Percentiles rank a stretch among this genome's conserved stretches.
These are phyloP conservation scores for Berberis thunbergii DNA, from an alignment of 164 flowering plant genomes.

Conservation along the genomic window DNA sequence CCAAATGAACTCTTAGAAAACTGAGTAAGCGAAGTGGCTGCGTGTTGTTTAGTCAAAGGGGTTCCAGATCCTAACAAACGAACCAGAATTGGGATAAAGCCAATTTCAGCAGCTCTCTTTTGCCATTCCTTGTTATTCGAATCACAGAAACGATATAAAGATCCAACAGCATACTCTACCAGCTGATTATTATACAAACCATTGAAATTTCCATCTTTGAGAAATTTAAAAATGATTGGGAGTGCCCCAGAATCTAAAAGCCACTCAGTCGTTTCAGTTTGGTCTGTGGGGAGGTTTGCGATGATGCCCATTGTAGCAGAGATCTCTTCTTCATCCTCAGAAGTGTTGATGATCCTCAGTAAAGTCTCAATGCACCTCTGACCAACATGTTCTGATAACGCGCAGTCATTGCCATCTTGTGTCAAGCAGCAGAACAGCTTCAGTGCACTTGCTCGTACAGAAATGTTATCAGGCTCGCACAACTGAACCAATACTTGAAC, in stretches of 20 bases:
- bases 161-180: slow-evolving; percentile 50
- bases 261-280: slow-evolving; percentile 37
- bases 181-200: slow-evolving; percentile 22
- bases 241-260: slow-evolving; percentile 46
- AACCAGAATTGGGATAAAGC: slow-evolving; percentile 41
- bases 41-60: slow-evolving; percentile 29
- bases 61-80: slow-evolving; percentile 40
- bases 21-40: slow-evolving; percentile 48
- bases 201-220: slow-evolving; percentile 16
- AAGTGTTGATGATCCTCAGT: slow-evolving; percentile 29
- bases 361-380: slow-evolving; percentile 37
- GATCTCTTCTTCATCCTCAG: slow-evolving; percentile 43
- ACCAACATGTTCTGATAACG: slow-evolving; percentile 32
- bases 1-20: slow-evolving; percentile 39
- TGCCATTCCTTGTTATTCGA: slow-evolving; percentile 41
- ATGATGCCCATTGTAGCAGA: slow-evolving; percentile 51
- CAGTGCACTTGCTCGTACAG: slow-evolving; percentile 43
- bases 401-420: slow-evolving; percentile 27
- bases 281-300: slow-evolving; percentile 37
- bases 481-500: slow-evolving; percentile 40
- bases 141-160: slow-evolving; percentile 40
- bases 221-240: slow-evolving; percentile 20
- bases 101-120: slow-evolving; percentile 41
- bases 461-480: slow-evolving; percentile 31
- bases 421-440: slow-evolving; percentile 49